A percentile compares a stretch with the other conserved stretches of the same genome.
These are phyloP conservation scores for Arctium minus DNA, from an alignment of 129 eudicot genomes.

Conservation along the genomic window DNA sequence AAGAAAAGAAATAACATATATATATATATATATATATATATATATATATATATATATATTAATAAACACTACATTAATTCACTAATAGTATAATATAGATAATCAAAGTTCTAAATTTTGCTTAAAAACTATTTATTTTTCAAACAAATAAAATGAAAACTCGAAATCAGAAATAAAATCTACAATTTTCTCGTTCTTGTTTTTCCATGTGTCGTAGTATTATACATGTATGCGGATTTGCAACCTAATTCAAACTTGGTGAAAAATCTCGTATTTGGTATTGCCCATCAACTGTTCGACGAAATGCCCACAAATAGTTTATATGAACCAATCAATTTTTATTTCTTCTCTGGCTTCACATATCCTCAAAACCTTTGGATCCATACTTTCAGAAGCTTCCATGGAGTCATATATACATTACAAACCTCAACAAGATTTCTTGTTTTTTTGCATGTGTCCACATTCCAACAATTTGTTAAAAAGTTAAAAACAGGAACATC, in stretches of 20 bases:
- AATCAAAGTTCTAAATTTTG: no score
- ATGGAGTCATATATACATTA: constrained; percentile 2
- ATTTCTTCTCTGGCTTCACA: not conserved
- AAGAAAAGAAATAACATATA: no score
- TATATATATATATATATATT: no score
- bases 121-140: no score
- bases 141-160: no score
- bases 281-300: not conserved
- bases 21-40: no score
- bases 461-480: not conserved
- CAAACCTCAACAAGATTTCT: constrained; percentile 1
- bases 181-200: no score
- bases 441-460: constrained; percentile 1
- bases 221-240: no score
- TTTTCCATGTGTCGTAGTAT: no score
- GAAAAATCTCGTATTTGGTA: not conserved
- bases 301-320: not conserved
- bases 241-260: not conserved
- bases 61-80: no score
- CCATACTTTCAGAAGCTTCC: constrained; percentile 14
- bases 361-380: constrained; percentile 11
- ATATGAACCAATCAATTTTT: not conserved
- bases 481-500: constrained; percentile 15
- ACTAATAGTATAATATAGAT: no score
- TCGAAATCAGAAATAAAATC: no score